phyloP scores from a whole-genome alignment of 225 moss, liverwort and hornwort species.

The Marchantia paleacea region DNA sequence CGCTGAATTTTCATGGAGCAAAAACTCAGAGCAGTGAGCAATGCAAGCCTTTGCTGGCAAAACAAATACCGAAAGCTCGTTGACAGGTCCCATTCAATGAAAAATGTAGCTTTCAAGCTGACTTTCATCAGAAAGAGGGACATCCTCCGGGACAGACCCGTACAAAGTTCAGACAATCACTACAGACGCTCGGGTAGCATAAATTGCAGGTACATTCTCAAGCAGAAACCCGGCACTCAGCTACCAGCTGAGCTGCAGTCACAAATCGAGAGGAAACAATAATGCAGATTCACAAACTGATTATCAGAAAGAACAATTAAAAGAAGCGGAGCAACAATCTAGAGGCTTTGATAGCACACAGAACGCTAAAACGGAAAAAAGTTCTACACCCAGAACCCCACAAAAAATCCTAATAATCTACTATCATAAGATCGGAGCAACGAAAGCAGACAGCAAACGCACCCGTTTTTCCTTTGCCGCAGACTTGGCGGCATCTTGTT shows the following conservation, averaged over 20 bases:
- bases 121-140: neutral
- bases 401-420: too few species aligned
- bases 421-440: too few species aligned
- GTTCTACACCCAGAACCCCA: neutral
- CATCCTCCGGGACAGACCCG: too few species aligned
- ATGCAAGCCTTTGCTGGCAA: too few species aligned
- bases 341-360: neutral
- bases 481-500: neutral
- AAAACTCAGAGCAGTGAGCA: neutral
- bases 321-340: neutral
- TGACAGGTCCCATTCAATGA: too few species aligned
- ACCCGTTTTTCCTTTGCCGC: conserved; percentile 16
- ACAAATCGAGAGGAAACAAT: neutral
- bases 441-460: neutral
- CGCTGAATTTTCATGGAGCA: neutral
- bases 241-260: neutral
- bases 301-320: neutral
- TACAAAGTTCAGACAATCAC: too few species aligned
- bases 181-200: too few species aligned
- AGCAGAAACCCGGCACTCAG: neutral
- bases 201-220: neutral
- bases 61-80: too few species aligned
- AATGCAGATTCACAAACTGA: neutral
- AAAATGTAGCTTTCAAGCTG: neutral
- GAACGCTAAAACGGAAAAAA: neutral